Conservation (phyloP, 2,329 filamentous ascomycete species). For the Alternaria tenuissima region DNA sequence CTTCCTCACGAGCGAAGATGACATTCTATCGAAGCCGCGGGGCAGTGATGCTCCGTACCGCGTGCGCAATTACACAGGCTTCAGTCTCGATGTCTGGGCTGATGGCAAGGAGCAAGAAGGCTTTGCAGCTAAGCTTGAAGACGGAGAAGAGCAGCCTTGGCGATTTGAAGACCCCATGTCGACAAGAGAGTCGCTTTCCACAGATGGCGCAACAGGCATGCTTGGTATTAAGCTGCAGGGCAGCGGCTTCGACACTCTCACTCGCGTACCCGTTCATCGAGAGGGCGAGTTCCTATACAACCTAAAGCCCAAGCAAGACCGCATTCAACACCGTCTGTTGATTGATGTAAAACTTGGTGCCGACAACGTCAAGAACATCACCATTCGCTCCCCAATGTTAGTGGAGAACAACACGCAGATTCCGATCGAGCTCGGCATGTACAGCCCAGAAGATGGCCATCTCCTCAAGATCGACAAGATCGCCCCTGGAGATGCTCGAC, state of each 20-base stretch:
- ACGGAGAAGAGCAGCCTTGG: constrained; percentile 93
- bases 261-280: constrained; percentile 87
- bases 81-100: constrained; percentile 80
- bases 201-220: constrained; percentile 80
- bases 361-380: constrained; percentile 98
- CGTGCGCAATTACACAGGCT: constrained; percentile 95
- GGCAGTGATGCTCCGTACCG: constrained; percentile 91
- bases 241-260: constrained; percentile 91
- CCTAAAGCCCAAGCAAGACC: constrained; percentile 84
- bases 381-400: constrained; percentile 86
- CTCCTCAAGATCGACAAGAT: constrained; percentile 98
- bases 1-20: constrained; percentile 86
- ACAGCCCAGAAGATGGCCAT: constrained; percentile 84
- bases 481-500: constrained; percentile 85
- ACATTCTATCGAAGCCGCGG: constrained; percentile 91
- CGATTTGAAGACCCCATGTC: constrained; percentile 96
- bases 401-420: constrained; percentile 98
- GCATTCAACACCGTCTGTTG: constrained; percentile 85
- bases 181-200: constrained; percentile 89
- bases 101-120: constrained; percentile 74
- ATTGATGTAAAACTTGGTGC: constrained; percentile 90
- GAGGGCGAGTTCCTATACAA: constrained; percentile 94
- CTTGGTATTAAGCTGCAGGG: constrained; percentile 87
- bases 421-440: constrained; percentile 90
- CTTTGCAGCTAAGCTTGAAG: constrained; percentile 79